Base-by-base conservation (phyloP, 2,329 filamentous ascomycete species). In the Fusarium brachygibbosum region DNA sequence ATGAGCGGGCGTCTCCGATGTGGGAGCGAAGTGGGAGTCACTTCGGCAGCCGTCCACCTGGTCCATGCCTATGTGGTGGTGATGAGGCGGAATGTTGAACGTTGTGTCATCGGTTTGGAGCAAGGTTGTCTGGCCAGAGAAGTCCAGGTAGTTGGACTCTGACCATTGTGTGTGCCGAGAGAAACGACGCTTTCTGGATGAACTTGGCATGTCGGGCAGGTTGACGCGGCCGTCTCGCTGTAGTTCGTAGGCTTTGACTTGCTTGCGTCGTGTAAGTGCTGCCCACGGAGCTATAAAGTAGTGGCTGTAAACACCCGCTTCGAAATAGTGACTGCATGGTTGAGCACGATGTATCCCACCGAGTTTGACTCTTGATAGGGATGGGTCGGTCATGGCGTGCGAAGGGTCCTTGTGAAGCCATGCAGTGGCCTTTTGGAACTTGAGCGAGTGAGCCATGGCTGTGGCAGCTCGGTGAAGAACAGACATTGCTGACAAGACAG, bases 291-390 rank as follows among this genome's bases (percentile, higher is more conserved):
- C 74, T 13, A 76, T 57, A 16, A 77, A 77, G 59, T 76, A 77
- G 28, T 76, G 70, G 32, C 63, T 66, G 61, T 76, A 75, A 4
- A 71, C 69, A 11, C 73, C 76, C 34, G 73, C 70, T 32, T 81
- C 79, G 55, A 77, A 82, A 58, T 76, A 72, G 62, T 82, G 80
- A 49, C 79, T 81, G 60, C 76, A 80, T 1, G 78, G 79, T 51
- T 83, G 81, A 1, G 81, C 81, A 28, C 81, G 77, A 58, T 83
- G 79, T 59, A 83, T 81, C 12, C 82, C 80, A 21, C 80, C 81
- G 2, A 82, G 74, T 51, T 78, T 80, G 42, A 80, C 67, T n/a
- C 80, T 73, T 42, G 76, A 74, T 8, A 68, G 69, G 25, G 68
- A 64, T 5, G 68, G 67, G 51, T 74, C 68, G 10, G 68, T 42